Evolutionary conservation across 2,329 filamentous ascomycete genomes (phyloP).

Genomic region (Nigrograna mackinnonii): DNA sequence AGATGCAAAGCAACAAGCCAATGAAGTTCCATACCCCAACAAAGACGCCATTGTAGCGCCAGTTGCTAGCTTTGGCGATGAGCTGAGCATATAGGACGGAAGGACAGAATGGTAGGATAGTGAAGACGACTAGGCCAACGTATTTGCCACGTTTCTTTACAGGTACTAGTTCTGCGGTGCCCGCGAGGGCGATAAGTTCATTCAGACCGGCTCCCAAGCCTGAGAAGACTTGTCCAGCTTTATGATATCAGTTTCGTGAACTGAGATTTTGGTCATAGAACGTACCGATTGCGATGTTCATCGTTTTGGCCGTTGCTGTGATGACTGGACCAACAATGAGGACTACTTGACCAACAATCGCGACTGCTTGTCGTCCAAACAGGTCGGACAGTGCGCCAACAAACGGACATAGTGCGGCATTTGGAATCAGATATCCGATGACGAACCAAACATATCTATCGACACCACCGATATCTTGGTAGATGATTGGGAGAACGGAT

Average conservation of each 20-base stretch:
- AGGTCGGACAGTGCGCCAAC: conserved; percentile 55
- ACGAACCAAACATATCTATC: conserved; percentile 63
- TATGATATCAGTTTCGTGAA: too few species aligned
- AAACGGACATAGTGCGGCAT: conserved; percentile 63
- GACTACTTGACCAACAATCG: conserved; percentile 29
- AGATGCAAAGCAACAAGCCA: conserved; percentile 54
- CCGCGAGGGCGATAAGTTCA: conserved; percentile 70
- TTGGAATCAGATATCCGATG: conserved; percentile 57
- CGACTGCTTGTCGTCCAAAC: conserved; percentile 35
- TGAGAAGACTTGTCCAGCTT: conserved; percentile 52
- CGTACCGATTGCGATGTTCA: conserved; percentile 35
- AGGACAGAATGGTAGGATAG: conserved; percentile 65
- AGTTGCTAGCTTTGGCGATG: conserved; percentile 52
- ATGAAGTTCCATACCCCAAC: conserved; percentile 57
- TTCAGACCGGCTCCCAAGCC: conserved; percentile 69
- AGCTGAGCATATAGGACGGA: conserved; percentile 66
- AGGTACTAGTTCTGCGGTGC: conserved; percentile 69
- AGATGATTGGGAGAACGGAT: conserved; percentile 54
- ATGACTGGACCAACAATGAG: conserved; percentile 43
- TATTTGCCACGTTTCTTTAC: conserved; percentile 67
- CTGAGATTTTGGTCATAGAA: too few species aligned
- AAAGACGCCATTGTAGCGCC: conserved; percentile 60
- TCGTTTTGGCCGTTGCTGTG: conserved; percentile 28
- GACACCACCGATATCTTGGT: conserved; percentile 62
- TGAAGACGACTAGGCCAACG: conserved; percentile 62